Base-by-base conservation (phyloP, 208 protist genomes). In the Lotmaria passim region DNA sequence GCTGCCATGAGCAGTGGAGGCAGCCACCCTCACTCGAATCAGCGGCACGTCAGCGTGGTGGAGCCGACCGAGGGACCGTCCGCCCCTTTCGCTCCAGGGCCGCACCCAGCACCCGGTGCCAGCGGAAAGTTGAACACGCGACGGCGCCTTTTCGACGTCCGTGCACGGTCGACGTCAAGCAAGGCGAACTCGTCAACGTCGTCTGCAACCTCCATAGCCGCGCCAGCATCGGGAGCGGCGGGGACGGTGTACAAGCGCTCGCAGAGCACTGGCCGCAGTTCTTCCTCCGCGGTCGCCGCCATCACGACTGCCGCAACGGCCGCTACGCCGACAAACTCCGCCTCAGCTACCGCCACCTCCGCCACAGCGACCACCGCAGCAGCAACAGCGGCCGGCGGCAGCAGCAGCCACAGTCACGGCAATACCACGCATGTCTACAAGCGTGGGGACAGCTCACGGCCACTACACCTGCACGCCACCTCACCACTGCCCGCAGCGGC, bases 111-210 rank as follows among this genome's bases (percentile, higher is more conserved):
- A n/a, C 6, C 41, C 12, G 57, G 41, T 14, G 12, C 31, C 3
- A 19, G 10, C 5, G 41, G 41, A 1, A 63, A 51, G 26, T 1
- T 28, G 4, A 63, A 34, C 43, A 63, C 43, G 17, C 57, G 57
- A 0, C 57, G 57, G 41, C 57, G 57, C 26, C 57, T 63, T 28
- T 11, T 51, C 39, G 57, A 65, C n/a, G 59, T 36, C n/a, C 59
- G 59, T 31, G 12, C 28, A 6, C 59, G 59, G 2, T 31, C 28
- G 2, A 43, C 19, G 5, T 17, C 57, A n/a, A 33, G 7, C 38
- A 51, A 31, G 24, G 5, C 12, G 48, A 30, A 5, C n/a, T 36
- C 50, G 3, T 56, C 28, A 3, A 1, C 23, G 30, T 23, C 33
- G 28, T 47, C 33, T 6, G 7, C 64, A 15, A 44, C 52, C 2